A percentile compares a stretch with the other conserved stretches of the same genome.
Conservation (phyloP, 805 yeast genomes). For the Candida sakaeoensis region DNA sequence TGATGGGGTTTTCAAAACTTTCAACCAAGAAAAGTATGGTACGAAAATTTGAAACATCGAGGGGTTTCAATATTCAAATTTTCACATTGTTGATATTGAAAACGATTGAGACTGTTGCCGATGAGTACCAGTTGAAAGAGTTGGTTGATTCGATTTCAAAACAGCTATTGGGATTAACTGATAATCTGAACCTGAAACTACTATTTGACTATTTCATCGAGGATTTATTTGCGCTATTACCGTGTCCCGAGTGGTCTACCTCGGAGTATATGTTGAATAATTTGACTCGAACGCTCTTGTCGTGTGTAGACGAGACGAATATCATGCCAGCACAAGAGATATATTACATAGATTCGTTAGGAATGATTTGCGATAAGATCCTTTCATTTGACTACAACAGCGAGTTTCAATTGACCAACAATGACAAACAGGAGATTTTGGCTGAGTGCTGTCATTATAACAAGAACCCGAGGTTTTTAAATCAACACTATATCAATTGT, state of each 20-base stretch:
- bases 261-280: slow-evolving; percentile 49
- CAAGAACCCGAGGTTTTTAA: not conserved
- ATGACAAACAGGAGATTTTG: slow-evolving; percentile 1
- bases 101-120: slow-evolving; percentile 7
- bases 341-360: slow-evolving; percentile 56
- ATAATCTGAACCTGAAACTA: slow-evolving; percentile 18
- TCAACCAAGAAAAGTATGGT: slow-evolving; percentile 44
- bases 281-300: slow-evolving; percentile 41
- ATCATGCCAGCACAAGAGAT: slow-evolving; percentile 39
- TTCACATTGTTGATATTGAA: slow-evolving; percentile 44
- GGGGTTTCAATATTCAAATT: slow-evolving; percentile 49
- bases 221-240: slow-evolving; percentile 51
- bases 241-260: slow-evolving; percentile 60
- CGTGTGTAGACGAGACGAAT: slow-evolving; percentile 21
- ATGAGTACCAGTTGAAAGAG: not conserved
- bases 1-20: slow-evolving; percentile 47
- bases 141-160: slow-evolving; percentile 8
- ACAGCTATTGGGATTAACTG: not conserved
- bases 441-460: slow-evolving; percentile 4
- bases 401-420: not conserved
- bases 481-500: not conserved
- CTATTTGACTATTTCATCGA: slow-evolving; percentile 51
- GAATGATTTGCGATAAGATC: slow-evolving; percentile 53
- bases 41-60: slow-evolving; percentile 38
- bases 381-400: slow-evolving; percentile 20